phyloP scores from a whole-genome alignment of 345 rosid genomes.

The Aegle marmelos region DNA sequence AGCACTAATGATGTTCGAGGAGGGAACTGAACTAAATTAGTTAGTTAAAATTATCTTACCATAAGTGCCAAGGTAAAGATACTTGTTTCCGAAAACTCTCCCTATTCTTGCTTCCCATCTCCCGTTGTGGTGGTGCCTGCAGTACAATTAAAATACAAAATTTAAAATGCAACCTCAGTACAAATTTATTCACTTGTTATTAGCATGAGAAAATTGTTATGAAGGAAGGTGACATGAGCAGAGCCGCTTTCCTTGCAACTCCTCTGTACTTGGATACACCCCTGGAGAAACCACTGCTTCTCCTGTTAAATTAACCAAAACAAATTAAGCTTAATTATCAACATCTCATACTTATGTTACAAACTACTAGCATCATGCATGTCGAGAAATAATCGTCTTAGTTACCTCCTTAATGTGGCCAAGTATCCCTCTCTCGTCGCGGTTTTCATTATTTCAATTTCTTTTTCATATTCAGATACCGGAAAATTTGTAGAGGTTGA shows the following conservation, averaged over 20 bases:
- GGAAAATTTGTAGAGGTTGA: conserved; percentile 35
- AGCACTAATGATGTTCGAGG: background rate
- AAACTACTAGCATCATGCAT: too few species aligned
- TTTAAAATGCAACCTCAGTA: background rate
- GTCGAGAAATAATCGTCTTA: too few species aligned
- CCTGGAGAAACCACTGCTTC: conserved; percentile 49
- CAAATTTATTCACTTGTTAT: background rate
- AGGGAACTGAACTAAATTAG: background rate
- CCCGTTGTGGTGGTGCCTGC: conserved; percentile 77
- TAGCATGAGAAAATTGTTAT: too few species aligned
- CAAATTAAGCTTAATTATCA: too few species aligned
- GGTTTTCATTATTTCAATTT: conserved; percentile 34
- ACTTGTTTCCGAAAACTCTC: conserved; percentile 73
- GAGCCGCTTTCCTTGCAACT: conserved; percentile 34
- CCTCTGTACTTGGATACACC: conserved; percentile 46
- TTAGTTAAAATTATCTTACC: conserved; percentile 21
- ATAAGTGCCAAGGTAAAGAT: conserved; percentile 69
- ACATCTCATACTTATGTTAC: too few species aligned
- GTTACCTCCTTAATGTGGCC: conserved; percentile 37
- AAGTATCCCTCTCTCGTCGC: conserved; percentile 38
- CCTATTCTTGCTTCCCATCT: conserved; percentile 87
- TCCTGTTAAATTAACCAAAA: conserved; percentile 14
- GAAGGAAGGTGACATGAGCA: background rate
- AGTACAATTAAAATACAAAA: background rate
- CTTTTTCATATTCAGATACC: conserved; percentile 34